Evolutionary conservation across 768 basidiomycete species (phyloP).

Genomic region (Bullera alba): DNA sequence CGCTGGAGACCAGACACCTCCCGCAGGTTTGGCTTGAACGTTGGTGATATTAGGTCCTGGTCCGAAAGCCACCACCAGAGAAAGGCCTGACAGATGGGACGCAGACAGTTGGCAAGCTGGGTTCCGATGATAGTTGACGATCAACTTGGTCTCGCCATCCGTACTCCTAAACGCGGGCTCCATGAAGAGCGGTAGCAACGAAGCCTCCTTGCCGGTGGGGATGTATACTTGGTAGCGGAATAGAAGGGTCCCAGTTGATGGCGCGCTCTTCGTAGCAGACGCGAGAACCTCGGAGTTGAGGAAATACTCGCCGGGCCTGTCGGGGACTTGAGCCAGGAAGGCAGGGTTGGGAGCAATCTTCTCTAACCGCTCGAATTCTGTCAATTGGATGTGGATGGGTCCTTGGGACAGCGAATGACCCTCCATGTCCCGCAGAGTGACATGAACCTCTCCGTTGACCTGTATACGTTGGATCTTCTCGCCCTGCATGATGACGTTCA

Average conservation of each 20-base stretch:
- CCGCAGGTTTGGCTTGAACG: constrained; percentile 48
- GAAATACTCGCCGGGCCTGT: constrained; percentile 44
- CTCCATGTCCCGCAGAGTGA: constrained; percentile 28
- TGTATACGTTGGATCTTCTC: constrained; percentile 44
- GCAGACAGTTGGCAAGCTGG: constrained; percentile 9
- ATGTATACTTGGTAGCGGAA: constrained; percentile 49
- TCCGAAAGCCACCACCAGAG: constrained; percentile 41
- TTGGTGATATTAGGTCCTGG: constrained; percentile 32
- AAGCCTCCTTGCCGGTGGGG: constrained; percentile 22
- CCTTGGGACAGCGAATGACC: constrained; percentile 8
- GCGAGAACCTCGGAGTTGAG: constrained; percentile 41
- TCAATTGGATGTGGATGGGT: constrained; percentile 44
- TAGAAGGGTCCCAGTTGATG: constrained; percentile 33
- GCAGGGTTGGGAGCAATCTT: constrained; percentile 49
- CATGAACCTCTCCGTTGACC: constrained; percentile 47
- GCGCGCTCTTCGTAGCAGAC: constrained; percentile 10
- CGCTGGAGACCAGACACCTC: constrained; percentile 41
- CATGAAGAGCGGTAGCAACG: constrained; percentile 42
- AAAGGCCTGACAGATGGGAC: constrained; percentile 28
- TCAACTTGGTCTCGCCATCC: constrained; percentile 45
- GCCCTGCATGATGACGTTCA: constrained; percentile 45
- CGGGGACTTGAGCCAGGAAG: constrained; percentile 42
- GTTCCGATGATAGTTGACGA: constrained; percentile 44
- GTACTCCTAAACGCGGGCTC: constrained; percentile 47
- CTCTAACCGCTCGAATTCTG: constrained; percentile 45